Percentiles rank a stretch among this genome's conserved stretches.
phyloP scores from a whole-genome alignment of 768 basidiomycete genomes.

The Lactarius sanguifluus region DNA sequence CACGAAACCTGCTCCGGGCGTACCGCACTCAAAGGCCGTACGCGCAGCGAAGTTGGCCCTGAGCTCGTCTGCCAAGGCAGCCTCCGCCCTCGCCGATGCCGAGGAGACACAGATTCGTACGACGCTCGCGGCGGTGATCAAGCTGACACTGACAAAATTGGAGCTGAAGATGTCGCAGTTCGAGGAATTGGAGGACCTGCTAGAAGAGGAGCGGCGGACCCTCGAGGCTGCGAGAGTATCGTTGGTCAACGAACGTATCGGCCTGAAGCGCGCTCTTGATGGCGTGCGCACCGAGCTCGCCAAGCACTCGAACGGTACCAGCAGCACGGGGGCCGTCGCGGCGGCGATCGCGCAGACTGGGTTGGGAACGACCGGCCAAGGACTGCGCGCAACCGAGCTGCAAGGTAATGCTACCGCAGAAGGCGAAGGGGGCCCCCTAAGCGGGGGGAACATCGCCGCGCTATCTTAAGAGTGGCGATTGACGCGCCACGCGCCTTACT shows the following conservation, averaged over 20 bases:
- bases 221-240: conserved; percentile 81
- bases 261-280: conserved; percentile 71
- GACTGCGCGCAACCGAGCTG: conserved; percentile 56
- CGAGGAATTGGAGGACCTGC: conserved; percentile 86
- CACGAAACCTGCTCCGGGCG: conserved; percentile 41
- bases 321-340: conserved; percentile 31
- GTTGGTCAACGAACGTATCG: conserved; percentile 75
- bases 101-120: conserved; percentile 81
- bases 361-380: conserved; percentile 62
- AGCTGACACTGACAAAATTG: conserved; percentile 80
- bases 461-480: conserved; percentile 38
- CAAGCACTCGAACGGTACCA: conserved; percentile 44
- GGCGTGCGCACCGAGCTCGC: conserved; percentile 62
- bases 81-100: conserved; percentile 71
- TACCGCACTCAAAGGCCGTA: conserved; percentile 72
- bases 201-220: conserved; percentile 86
- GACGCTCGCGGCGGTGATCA: conserved; percentile 80
- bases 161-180: conserved; percentile 95
- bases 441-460: conserved; percentile 55
- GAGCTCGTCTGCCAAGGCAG: conserved; percentile 84
- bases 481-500: not conserved
- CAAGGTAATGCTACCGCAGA: conserved; percentile 45
- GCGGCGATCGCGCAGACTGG: conserved; percentile 39
- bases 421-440: conserved; percentile 54
- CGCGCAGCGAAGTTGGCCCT: conserved; percentile 88